Conservation (phyloP, 257 asterid genomes). For the Coffea eugenioides region DNA sequence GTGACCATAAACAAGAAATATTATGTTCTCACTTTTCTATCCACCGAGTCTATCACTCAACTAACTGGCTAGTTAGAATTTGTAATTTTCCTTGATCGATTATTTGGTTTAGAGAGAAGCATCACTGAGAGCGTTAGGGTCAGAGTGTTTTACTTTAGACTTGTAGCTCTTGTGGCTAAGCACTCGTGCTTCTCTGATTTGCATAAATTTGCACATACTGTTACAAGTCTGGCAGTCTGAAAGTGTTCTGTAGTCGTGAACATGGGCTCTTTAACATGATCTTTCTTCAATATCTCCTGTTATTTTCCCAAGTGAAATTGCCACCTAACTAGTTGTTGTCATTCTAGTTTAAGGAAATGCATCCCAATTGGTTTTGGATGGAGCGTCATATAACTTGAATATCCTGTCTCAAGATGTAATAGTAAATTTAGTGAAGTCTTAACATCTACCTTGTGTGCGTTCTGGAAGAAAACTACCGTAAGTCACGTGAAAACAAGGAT, state of each 20-base stretch:
- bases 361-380: background rate
- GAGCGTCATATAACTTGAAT: background rate
- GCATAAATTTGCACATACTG: background rate
- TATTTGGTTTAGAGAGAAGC: background rate
- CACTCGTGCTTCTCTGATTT: too few species aligned
- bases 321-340: background rate
- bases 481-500: background rate
- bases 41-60: background rate
- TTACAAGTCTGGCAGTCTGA: background rate
- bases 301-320: background rate
- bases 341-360: background rate
- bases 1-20: background rate
- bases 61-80: background rate
- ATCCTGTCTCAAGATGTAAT: background rate
- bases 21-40: background rate
- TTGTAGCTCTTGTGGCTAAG: background rate
- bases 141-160: background rate
- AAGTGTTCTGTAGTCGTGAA: background rate
- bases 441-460: background rate
- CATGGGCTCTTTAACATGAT: background rate
- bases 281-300: background rate
- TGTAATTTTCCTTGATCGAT: background rate
- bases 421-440: background rate
- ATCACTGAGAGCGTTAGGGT: background rate
- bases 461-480: background rate